Evolutionary conservation across 2,329 filamentous ascomycete species (phyloP), one percentile per base, ranked within the genome.

Genomic region (Rachicladosporium sp.): DNA sequence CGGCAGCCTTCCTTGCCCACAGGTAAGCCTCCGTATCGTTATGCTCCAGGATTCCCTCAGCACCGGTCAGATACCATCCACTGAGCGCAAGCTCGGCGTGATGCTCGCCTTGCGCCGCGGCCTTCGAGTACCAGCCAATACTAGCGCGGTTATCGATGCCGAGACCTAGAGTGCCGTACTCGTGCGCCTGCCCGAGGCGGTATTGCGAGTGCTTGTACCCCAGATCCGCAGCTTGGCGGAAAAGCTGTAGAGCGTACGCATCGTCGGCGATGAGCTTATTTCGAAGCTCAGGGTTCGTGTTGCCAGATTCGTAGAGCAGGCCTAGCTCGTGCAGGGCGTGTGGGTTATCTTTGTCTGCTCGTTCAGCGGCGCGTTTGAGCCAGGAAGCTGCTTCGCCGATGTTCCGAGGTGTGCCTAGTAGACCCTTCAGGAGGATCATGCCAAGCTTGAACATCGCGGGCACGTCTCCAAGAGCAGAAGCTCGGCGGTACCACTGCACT

Each of bases 401-500:
- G 55, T 93, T 93, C 55, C 71, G 77, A 15, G 71, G 74, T 57
- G 96, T 88, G 3, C 88, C 88, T n/a, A 98, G 73, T 23, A 96
- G 70, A 8, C 89, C 91, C 61, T 96, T 96, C 40, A 96, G 74
- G 45, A 85, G 68, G 48, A 98, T 93, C 80, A 95, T 93, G 43
- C 91, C 91, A 63, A 96, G 78, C 63, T 98, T 98, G 68, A 95
- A 98, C 86, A 96, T 93, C 23, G 88, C 91, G 1, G 89, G 83
- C 2, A 82, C 81, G 55, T 98, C 89, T 3, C 91, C 89, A 3
- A 96, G 70, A 9, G 82, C 81, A 9, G 91, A 89, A 5, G 91
- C 87, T 33, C 88, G 82, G 59, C 89, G 87, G 62, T 98, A 98
- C 91, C 91, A 98, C 60, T 96, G 89, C 12, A 96, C 88, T 1